phyloP scores from a whole-genome alignment of 2,329 filamentous ascomycete species.

The Aquanectria penicillioides region DNA sequence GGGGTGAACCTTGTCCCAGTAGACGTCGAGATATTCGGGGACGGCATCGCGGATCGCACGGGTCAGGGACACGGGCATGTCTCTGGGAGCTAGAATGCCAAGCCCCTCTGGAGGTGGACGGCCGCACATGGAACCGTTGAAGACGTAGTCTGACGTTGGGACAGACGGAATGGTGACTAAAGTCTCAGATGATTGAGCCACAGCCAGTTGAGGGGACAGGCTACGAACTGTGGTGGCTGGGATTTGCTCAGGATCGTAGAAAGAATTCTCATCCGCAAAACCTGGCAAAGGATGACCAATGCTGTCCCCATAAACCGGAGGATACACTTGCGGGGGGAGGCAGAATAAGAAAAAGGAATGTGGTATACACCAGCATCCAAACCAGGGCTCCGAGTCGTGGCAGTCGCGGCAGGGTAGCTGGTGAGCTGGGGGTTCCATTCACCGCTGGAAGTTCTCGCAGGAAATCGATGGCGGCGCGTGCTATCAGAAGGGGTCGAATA shows the following conservation, averaged over 20 bases:
- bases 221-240: slow-evolving; percentile 59
- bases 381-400: slow-evolving; percentile 31
- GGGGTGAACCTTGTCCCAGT: slow-evolving; percentile 63
- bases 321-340: slow-evolving; percentile 46
- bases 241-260: slow-evolving; percentile 50
- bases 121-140: slow-evolving; percentile 49
- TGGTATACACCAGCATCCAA: slow-evolving; percentile 35
- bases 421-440: slow-evolving; percentile 48
- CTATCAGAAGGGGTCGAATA: slow-evolving; percentile 59
- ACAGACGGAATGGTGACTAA: slow-evolving; percentile 57
- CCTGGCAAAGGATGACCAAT: slow-evolving; percentile 45
- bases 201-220: slow-evolving; percentile 58
- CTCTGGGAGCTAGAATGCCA: slow-evolving; percentile 44
- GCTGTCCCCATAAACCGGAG: slow-evolving; percentile 45
- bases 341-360: slow-evolving; percentile 43
- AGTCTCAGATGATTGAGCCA: slow-evolving; percentile 59
- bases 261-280: slow-evolving; percentile 50
- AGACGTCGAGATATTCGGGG: slow-evolving; percentile 61
- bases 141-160: slow-evolving; percentile 46
- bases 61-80: slow-evolving; percentile 48
- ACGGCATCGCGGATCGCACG: slow-evolving; percentile 54
- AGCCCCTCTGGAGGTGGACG: slow-evolving; percentile 55
- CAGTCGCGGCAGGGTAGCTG: slow-evolving; percentile 35
- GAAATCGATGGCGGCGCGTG: slow-evolving; percentile 39
- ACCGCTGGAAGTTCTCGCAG: slow-evolving; percentile 41